Percentiles rank a stretch among this genome's conserved stretches.
These are phyloP conservation scores for Kuraishia molischiana DNA, from an alignment of 805 yeast genomes.

Conservation along the genomic window DNA sequence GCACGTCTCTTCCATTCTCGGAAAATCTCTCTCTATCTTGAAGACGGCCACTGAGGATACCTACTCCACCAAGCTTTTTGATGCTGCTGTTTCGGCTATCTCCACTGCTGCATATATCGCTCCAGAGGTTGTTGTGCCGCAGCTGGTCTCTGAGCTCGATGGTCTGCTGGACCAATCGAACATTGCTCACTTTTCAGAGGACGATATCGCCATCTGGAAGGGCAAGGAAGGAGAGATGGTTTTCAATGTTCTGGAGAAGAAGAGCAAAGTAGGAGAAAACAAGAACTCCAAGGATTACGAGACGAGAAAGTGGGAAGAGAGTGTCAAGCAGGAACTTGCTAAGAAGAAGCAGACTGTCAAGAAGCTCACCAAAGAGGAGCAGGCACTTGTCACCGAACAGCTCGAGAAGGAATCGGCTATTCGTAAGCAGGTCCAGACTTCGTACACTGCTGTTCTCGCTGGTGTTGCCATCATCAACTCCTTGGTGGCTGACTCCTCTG, in stretches of 20 bases:
- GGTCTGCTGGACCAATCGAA: conserved; percentile 27
- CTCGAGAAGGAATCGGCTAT: conserved; percentile 49
- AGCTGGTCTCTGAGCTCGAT: conserved; percentile 31
- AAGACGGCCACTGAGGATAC: conserved; percentile 9
- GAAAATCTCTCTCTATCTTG: conserved; percentile 10
- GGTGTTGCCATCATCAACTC: conserved; percentile 43
- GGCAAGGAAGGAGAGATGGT: conserved; percentile 65
- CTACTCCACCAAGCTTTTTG: conserved; percentile 33
- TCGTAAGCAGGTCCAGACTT: conserved; percentile 32
- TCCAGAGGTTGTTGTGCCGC: conserved; percentile 47
- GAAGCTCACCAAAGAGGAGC: conserved; percentile 74
- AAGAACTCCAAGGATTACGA: conserved; percentile 81
- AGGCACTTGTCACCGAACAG: conserved; percentile 49
- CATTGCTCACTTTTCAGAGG: conserved; percentile 31
- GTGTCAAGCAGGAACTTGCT: conserved; percentile 65
- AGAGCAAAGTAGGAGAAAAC: conserved; percentile 34
- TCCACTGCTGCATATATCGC: conserved; percentile 46
- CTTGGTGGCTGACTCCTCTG: conserved; percentile 37
- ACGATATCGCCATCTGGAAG: conserved; percentile 54
- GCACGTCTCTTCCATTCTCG: conserved; percentile 16
- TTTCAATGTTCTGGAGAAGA: conserved; percentile 44
- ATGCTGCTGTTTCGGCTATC: conserved; percentile 40
- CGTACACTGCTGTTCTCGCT: conserved; percentile 30
- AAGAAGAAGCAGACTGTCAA: conserved; percentile 32
- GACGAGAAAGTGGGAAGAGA: conserved; percentile 83